These are phyloP conservation scores for Diaporthe vaccinii DNA, from an alignment of 2,329 filamentous ascomycete genomes.

Conservation along the genomic window DNA sequence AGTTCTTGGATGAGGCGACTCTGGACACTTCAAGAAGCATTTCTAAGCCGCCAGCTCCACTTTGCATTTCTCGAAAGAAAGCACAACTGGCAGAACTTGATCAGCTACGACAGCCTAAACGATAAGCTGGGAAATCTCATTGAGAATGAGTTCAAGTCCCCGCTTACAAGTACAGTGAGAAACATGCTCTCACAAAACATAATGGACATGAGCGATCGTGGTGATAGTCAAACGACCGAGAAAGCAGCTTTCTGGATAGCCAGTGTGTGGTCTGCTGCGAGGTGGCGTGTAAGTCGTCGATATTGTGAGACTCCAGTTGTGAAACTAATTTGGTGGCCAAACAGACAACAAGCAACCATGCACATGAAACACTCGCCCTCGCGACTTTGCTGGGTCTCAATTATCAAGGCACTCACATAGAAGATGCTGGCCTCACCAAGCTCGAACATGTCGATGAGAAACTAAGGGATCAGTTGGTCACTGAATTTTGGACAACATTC, in stretches of 20 bases:
- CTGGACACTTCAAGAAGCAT: neutral
- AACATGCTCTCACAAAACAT: neutral
- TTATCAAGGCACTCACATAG: neutral
- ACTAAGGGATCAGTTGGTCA: neutral
- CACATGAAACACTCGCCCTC: neutral
- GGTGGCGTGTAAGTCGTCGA: neutral
- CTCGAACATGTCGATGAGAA: neutral
- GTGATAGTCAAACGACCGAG: neutral
- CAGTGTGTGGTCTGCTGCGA: neutral
- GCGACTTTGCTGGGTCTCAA: neutral
- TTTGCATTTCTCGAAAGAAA: neutral
- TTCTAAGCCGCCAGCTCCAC: neutral
- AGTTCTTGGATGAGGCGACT: neutral
- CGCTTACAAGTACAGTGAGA: neutral
- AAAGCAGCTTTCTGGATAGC: neutral
- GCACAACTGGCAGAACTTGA: neutral
- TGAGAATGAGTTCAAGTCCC: neutral
- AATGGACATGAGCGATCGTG: neutral
- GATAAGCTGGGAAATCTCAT: neutral
- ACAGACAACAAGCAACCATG: neutral
- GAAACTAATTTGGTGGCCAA: too few species aligned
- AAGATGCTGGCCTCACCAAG: neutral
- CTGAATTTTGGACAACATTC: neutral
- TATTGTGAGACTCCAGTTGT: neutral
- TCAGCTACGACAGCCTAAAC: neutral